These are phyloP conservation scores for Podospora comata DNA, from an alignment of 495 filamentous ascomycete species.

Conservation along the genomic window DNA sequence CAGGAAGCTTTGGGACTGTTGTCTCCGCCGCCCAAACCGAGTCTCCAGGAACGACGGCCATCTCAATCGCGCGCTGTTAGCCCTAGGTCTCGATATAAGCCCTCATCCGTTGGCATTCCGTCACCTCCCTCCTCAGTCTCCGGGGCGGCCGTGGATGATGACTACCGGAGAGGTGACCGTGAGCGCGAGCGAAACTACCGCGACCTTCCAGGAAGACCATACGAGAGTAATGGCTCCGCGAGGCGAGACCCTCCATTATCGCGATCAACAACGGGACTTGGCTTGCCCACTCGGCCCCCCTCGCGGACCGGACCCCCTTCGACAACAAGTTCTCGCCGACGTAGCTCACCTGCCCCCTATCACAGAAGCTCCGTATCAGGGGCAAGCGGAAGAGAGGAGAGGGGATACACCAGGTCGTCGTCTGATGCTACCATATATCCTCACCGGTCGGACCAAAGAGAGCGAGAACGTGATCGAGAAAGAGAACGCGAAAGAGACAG, in stretches of 20 bases:
- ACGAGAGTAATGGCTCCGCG: conserved; percentile 17
- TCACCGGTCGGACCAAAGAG: neutral
- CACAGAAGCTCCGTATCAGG: conserved; percentile 6
- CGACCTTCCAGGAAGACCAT: conserved; percentile 8
- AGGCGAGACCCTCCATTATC: conserved; percentile 9
- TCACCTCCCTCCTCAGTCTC: conserved; percentile 9
- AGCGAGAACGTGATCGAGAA: conserved; percentile 14
- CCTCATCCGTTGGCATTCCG: conserved; percentile 2
- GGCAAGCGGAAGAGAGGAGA: conserved; percentile 2
- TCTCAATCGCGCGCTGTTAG: conserved; percentile 5
- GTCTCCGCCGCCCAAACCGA: neutral
- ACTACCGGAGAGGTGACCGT: conserved; percentile 5
- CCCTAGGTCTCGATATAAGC: conserved; percentile 15
- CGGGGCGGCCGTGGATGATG: neutral
- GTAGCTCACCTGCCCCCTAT: conserved; percentile 4
- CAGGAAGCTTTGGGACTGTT: conserved; percentile 25
- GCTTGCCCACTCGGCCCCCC: conserved; percentile 1
- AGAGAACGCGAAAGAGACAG: conserved; percentile 9
- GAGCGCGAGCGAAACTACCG: conserved; percentile 14
- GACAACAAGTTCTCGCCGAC: conserved; percentile 1
- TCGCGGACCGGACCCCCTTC: conserved; percentile 5
- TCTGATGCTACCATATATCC: conserved; percentile 5
- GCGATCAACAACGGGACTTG: neutral
- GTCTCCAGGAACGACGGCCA: neutral
- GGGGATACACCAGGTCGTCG: conserved; percentile 14